Evolutionary conservation across 2,329 filamentous ascomycete species (phyloP), one percentile per base, ranked within the genome.

Genomic region (Neocucurbitaria cava): DNA sequence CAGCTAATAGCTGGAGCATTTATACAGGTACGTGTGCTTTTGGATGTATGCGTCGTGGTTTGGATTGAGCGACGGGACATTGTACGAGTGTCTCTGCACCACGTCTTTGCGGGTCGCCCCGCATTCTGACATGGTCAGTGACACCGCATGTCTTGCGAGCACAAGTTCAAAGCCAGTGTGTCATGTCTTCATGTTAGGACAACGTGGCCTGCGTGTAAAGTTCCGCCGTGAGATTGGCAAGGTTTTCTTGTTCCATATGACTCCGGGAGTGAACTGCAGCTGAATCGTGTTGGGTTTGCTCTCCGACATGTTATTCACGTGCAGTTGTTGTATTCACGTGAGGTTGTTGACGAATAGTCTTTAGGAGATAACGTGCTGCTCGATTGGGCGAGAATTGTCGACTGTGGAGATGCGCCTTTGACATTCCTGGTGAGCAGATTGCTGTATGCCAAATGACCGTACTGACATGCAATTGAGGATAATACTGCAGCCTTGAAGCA

Each of bases 401-500:
- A 85, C 56, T 85, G 83, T 54, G 83, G 83, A 30, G 82, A 85
- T 68, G 82, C 78, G 5, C 82, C 82, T 2, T 62, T 82, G 55
- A 82, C 80, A 0, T 79, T 79, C 52, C 61, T 85, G 52, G 80
- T 77, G 54, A 61, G 58, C 17, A 5, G 17, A 35, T 8, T 1
- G 20, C n/a, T 10, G 31, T 4, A 3, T n/a, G 17, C 5, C 5
- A 33, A 15, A 31, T 6, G 28, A 21, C 5, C 3, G 36, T 38
- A 26, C 33, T 57, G 18, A 59, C 5, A 21, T 15, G 8, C n/a
- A n/a, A 11, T 24, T 17, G n/a, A 46, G 76, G 80, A 85, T 61
- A 85, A 85, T 54, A 85, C 81, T 1, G 73, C 81, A 40, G 83
- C 83, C 0, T 63, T 85, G 56, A 81, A 81, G 59, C 82, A 85